phyloP scores from a whole-genome alignment of 2,329 filamentous ascomycete species.

The Fusarium subtropicale region DNA sequence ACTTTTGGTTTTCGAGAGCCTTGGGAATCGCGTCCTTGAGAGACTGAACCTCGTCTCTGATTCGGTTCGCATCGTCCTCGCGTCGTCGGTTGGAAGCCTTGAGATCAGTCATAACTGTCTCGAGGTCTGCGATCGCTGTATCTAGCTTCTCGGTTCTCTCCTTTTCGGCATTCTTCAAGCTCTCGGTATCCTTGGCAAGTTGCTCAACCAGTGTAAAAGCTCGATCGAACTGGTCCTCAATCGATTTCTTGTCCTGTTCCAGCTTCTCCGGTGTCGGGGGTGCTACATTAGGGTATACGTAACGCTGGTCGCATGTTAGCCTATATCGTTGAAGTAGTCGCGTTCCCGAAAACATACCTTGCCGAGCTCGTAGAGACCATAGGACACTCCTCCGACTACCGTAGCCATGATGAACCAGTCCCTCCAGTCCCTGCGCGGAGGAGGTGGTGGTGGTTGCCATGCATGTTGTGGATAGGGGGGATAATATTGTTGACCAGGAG shows the following conservation, averaged over 20 bases:
- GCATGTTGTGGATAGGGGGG: constrained; percentile 64
- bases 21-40: constrained; percentile 89
- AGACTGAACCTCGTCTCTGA: constrained; percentile 85
- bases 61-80: constrained; percentile 87
- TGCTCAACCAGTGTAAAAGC: constrained; percentile 94
- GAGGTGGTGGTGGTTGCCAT: constrained; percentile 69
- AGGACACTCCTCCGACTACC: constrained; percentile 87
- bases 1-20: constrained; percentile 88
- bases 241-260: constrained; percentile 91
- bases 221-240: constrained; percentile 93
- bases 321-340: neutral
- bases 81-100: constrained; percentile 84
- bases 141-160: constrained; percentile 87
- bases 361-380: constrained; percentile 87
- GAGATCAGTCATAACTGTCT: constrained; percentile 82
- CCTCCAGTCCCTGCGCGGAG: constrained; percentile 90
- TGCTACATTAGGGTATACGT: constrained; percentile 89
- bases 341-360: constrained; percentile 68
- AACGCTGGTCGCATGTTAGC: constrained; percentile 69
- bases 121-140: constrained; percentile 82
- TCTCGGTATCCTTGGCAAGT: constrained; percentile 87
- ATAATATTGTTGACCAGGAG: constrained; percentile 60
- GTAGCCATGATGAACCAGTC: constrained; percentile 99
- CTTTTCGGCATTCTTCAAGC: constrained; percentile 87
- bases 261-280: constrained; percentile 94